phyloP scores from a whole-genome alignment of 345 rosid species.

The Pseudoturritis turrita region DNA sequence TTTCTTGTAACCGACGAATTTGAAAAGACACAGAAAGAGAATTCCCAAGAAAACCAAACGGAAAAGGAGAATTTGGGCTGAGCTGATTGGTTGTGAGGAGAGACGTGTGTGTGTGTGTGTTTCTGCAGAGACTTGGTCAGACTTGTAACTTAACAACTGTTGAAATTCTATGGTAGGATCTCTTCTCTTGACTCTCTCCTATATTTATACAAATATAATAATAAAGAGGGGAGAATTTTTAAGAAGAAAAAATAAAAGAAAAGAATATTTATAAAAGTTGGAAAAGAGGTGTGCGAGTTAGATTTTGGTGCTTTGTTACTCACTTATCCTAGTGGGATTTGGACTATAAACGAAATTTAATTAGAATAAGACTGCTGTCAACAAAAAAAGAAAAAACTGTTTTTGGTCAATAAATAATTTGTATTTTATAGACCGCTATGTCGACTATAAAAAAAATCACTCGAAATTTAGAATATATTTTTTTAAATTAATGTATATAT shows the following conservation, averaged over 20 bases:
- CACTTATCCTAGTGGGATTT: constrained; percentile 12
- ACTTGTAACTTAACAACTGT: constrained; percentile 22
- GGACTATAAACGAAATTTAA: not conserved
- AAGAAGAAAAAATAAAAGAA: not conserved
- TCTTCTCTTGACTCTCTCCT: constrained; percentile 18
- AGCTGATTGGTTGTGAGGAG: constrained; percentile 11
- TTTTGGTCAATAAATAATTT: not conserved
- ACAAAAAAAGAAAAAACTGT: not conserved
- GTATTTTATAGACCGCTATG: not conserved
- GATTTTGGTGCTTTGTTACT: constrained; percentile 21
- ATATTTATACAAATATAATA: constrained; percentile 12
- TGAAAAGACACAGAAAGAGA: not conserved
- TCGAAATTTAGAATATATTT: too few species aligned
- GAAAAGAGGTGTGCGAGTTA: not conserved
- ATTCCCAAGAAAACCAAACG: not conserved
- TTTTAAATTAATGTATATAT: too few species aligned
- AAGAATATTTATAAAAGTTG: not conserved
- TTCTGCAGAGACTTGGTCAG: constrained; percentile 8
- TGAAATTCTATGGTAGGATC: constrained; percentile 13
- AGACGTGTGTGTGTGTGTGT: constrained; percentile 23
- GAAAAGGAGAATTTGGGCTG: not conserved
- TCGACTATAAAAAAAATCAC: not conserved
- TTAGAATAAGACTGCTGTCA: not conserved
- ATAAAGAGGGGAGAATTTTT: too few species aligned
- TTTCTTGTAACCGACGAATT: not conserved